A percentile compares a stretch with the other conserved stretches of the same genome.
Evolutionary conservation across 177 flowering plant species (phyloP).

Genomic region (Vitis hybrid): DNA sequence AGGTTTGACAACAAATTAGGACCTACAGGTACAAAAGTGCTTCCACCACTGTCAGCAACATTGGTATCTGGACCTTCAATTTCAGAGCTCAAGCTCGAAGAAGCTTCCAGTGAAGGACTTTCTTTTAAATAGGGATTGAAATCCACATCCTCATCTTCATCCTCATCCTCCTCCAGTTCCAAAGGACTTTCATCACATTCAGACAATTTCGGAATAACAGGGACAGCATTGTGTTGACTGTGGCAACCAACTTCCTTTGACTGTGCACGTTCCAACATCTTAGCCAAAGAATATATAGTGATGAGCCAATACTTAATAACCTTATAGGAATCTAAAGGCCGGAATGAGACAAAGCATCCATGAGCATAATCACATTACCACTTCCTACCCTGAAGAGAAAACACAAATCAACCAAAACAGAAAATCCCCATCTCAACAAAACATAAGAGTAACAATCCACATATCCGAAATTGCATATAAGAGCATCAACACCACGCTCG

Average conservation of each 20-base stretch:
- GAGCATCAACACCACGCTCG: too few species aligned
- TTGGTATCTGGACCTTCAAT: conserved; percentile 48
- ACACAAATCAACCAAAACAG: too few species aligned
- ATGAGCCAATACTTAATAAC: background rate
- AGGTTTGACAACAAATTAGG: conserved; percentile 11
- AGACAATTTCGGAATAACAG: background rate
- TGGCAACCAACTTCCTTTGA: conserved; percentile 7
- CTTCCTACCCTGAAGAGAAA: too few species aligned
- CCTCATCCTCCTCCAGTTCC: conserved; percentile 22
- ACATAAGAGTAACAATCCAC: too few species aligned
- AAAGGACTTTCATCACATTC: conserved; percentile 6
- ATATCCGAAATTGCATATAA: too few species aligned
- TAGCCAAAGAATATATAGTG: background rate
- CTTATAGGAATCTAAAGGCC: too few species aligned
- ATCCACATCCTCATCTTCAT: conserved; percentile 73
- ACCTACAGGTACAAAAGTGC: conserved; percentile 11
- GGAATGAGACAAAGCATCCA: too few species aligned
- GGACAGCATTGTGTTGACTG: background rate
- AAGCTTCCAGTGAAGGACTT: conserved; percentile 68
- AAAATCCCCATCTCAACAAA: too few species aligned
- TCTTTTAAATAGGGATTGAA: conserved; percentile 71
- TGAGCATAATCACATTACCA: too few species aligned
- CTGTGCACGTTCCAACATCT: conserved; percentile 15
- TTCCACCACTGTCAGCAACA: conserved; percentile 28
- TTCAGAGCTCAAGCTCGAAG: conserved; percentile 92